Evolutionary conservation across 2,329 filamentous ascomycete genomes (phyloP), one percentile per base, ranked within the genome.

Genomic region (Sporothrix dimorphospora): DNA sequence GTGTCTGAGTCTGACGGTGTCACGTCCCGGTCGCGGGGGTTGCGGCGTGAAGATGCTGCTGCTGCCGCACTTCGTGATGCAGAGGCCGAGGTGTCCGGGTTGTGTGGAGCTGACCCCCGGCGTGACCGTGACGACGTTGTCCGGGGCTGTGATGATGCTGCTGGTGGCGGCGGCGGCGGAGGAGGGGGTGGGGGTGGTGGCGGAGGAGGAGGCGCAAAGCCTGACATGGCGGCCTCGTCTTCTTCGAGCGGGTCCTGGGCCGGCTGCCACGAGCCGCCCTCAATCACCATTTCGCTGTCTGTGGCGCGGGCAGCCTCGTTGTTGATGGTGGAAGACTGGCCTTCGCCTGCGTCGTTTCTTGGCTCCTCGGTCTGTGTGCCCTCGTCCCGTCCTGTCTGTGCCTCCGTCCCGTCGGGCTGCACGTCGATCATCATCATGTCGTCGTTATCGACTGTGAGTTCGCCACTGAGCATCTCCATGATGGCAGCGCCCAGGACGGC

Each of bases 151-250:
- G 66, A 51, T 16, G 59, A 14, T 24, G 57, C 7, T 16, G n/a
- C 9, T 1, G 57, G 21, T 4, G 57, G 30, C 5, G 38, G 57
- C 12, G 34, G 57, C 14, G 61, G 51, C 27, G 42, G 84, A 63
- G 86, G 86, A 42, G 89, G 88, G 30, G 90, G 90, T 7, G 91
- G 91, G 0, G 89, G 88, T 7, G 87, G 88, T 4, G 88, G 86
- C 61, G 90, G 89, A 59, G 89, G 87, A 4, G 34, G 30, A 14
- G 30, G 55, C n/a, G 55, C 55, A 8, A 27, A 38, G 79, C 91
- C 92, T 70, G 91, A 91, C 78, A 93, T 86, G 19, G 93, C 93
- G 40, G 92, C 91, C 80, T 96, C 92, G 75, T 91, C 89, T 70
- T 90, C 88, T 78, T 94, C 92, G 59, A 93, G 83, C 75, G 92